Evolutionary conservation across 768 basidiomycete species (phyloP), one percentile per base, ranked within the genome.

Genomic region (Kwoniella dendrophila): DNA sequence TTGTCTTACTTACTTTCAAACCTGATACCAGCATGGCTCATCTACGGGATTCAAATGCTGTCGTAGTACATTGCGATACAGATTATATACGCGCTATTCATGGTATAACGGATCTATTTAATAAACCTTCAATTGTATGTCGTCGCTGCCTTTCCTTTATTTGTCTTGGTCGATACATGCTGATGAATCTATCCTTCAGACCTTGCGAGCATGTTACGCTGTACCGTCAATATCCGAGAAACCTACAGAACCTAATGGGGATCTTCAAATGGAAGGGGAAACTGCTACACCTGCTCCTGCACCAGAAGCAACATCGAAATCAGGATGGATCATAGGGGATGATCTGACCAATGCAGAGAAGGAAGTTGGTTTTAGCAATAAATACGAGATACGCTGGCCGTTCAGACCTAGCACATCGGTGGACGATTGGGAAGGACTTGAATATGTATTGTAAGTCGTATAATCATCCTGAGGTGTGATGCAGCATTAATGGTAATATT

Each of bases 351-450:
- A 59, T 16, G 71, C 67, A 18, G 38, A 41, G 56, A 58, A 43
- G 12, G 66, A 63, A 30, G 58, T 36, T 26, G 59, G 61, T 3
- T 63, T 45, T 16, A 61, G 53, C 40, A 67, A 64, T 12, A 64
- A 65, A 34, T 52, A 63, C 48, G 71, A 75, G 41, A 34, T 71
- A 3, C 47, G 62, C 36, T 75, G 69, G 69, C 73, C 73, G 1
- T 75, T 75, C 45, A 41, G 67, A 45, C 20, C 56, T 6, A 61
- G 34, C n/a, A 60, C 56, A 56, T 51, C 38, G 4, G 43, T 50
- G 4, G 69, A 72, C 22, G 73, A 75, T 62, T 75, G 73, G 73
- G 68, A 66, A 18, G 73, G 73, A 20, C 32, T 67, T 26, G 71
- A 72, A 40, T 70, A 51, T 40, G 8, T 75, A 29, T 45, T 75